These are phyloP conservation scores for Coffea humblotiana DNA, from an alignment of 305 asterid species.

Conservation along the genomic window DNA sequence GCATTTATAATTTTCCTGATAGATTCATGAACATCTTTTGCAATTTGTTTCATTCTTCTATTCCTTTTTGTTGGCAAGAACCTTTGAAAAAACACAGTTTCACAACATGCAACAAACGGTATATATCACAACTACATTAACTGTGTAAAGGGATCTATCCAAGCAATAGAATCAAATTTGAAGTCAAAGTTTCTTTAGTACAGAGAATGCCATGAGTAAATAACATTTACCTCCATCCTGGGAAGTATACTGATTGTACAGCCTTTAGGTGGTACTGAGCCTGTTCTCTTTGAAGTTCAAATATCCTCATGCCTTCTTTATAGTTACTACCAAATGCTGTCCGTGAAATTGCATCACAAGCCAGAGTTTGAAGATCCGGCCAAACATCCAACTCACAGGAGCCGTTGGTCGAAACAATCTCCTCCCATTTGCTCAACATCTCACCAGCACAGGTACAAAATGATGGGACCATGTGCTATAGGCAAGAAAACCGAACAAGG, in stretches of 20 bases:
- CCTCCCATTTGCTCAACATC: conserved; percentile 2
- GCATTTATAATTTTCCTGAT: not conserved
- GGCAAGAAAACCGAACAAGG: too few species aligned
- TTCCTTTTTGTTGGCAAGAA: conserved; percentile 1
- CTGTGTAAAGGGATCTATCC: not conserved
- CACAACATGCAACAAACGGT: too few species aligned
- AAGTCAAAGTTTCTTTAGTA: not conserved
- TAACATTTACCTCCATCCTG: conserved; percentile 38
- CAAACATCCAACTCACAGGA: conserved; percentile 1
- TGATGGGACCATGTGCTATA: conserved; percentile 31
- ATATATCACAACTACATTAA: too few species aligned
- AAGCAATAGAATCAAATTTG: too few species aligned
- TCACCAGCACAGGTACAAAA: conserved; percentile 27
- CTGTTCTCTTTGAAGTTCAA: conserved; percentile 19
- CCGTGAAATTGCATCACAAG: not conserved
- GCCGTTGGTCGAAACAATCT: too few species aligned
- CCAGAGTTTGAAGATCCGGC: not conserved
- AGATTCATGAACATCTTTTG: conserved; percentile 3
- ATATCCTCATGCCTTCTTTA: conserved; percentile 21
- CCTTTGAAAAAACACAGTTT: not conserved
- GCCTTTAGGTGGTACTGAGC: not conserved
- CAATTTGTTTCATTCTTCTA: conserved; percentile 14
- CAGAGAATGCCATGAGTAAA: too few species aligned
- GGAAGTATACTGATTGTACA: conserved; percentile 23
- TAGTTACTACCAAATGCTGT: not conserved